These are phyloP conservation scores for Perkinsus chesapeaki DNA, from an alignment of 169 alveolate genomes.

Conservation along the genomic window DNA sequence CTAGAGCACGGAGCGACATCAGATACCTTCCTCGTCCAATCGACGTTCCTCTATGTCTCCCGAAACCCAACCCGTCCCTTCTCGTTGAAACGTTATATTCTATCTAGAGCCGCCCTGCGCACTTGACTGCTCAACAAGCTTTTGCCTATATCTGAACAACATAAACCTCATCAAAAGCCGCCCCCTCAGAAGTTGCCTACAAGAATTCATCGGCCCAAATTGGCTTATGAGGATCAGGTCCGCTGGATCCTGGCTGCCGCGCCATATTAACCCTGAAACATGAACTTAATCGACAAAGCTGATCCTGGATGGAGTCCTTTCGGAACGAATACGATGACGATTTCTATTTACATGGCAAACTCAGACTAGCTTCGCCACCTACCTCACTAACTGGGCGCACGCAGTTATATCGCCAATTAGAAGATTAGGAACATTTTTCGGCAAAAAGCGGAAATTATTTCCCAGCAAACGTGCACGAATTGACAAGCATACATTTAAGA, in stretches of 20 bases:
- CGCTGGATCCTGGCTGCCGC: neutral
- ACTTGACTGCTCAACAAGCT: neutral
- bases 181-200: neutral
- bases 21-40: no score
- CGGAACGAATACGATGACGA: neutral
- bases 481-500: no score
- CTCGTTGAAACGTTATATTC: neutral
- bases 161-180: neutral
- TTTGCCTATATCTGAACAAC: neutral
- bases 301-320: neutral
- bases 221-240: neutral
- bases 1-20: no score
- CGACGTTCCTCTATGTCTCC: no score
- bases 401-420: no score
- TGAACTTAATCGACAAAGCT: neutral
- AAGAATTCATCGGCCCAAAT: neutral
- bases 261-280: neutral
- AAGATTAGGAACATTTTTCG: no score
- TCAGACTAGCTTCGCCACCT: no score
- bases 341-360: neutral
- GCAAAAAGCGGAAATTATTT: no score
- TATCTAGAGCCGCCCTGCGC: neutral
- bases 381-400: no score
- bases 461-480: no score
- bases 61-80: no score